Evolutionary conservation across 2,329 filamentous ascomycete genomes (phyloP), one percentile per base, ranked within the genome.

Genomic region (Fusarium falciforme): DNA sequence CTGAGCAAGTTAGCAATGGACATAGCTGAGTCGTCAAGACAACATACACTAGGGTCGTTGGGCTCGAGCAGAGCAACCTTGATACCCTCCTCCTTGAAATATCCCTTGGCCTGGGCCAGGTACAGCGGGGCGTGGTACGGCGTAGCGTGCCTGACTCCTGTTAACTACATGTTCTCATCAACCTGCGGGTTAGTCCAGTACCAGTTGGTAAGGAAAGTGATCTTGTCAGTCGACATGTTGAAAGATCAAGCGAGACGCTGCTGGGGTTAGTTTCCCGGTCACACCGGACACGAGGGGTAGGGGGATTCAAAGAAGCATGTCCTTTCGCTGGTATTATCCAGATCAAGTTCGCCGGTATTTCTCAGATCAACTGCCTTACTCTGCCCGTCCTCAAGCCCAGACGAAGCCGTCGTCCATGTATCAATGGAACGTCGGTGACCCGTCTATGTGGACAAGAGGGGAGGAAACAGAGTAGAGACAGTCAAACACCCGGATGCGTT

Each of bases 241-340:
- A 81, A 79, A 82, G 80, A 82, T 85, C 82, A 84, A 82, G 80
- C 77, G 73, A 59, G 77, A 80, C 79, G 81, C 86, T 90, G 80
- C 78, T 74, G 71, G 76, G 79, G 85, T 90, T 82, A 90, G 87
- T 85, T 80, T 73, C 61, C 79, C 81, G 78, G 80, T 77, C 77
- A 64, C 62, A 67, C 70, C 77, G 79, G 78, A 61, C 55, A 57
- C 25, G 66, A 68, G 79, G 71, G 69, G 79, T 27, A 67, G 69
- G 80, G 70, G 79, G 82, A 81, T 82, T 79, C 85, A 87, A 90
- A 90, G 89, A 92, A 92, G 92, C 92, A 94, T 92, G 90, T 94
- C 90, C 92, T 94, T 94, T 92, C 93, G 92, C 92, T 93, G 91
- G 91, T 88, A 93, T 93, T 93, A 92, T 91, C 90, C 91, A 93